phyloP scores from a whole-genome alignment of 1,284 basidiomycete species.

The Ustilago vetiveriae region DNA sequence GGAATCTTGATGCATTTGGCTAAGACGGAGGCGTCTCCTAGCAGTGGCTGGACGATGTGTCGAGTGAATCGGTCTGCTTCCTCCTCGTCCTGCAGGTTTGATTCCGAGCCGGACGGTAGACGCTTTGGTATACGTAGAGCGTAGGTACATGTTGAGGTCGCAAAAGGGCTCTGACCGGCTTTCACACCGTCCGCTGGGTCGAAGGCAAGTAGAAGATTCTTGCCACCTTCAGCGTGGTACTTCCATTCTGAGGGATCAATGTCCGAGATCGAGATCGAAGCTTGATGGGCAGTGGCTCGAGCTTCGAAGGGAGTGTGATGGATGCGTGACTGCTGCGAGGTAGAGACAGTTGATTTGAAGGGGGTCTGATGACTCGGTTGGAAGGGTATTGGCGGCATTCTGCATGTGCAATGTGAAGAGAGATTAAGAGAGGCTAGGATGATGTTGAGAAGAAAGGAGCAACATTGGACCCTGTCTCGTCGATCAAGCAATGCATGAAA shows the following conservation, averaged over 20 bases:
- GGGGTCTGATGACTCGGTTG: slow-evolving; percentile 42
- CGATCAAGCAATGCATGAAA: not conserved
- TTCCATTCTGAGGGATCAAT: slow-evolving; percentile 38
- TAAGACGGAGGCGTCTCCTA: slow-evolving; percentile 15
- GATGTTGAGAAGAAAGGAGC: slow-evolving; percentile 3
- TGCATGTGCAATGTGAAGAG: too few species aligned
- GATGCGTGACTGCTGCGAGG: slow-evolving; percentile 27
- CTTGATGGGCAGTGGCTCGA: not conserved
- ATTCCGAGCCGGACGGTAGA: not conserved
- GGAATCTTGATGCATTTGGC: slow-evolving; percentile 16
- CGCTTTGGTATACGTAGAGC: slow-evolving; percentile 35
- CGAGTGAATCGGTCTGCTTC: slow-evolving; percentile 27
- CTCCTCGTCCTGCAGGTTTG: slow-evolving; percentile 5
- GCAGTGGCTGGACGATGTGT: slow-evolving; percentile 24
- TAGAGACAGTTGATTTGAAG: slow-evolving; percentile 49
- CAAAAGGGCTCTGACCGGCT: slow-evolving; percentile 13
- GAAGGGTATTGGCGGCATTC: slow-evolving; percentile 46
- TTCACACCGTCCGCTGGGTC: not conserved
- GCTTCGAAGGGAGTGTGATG: slow-evolving; percentile 19
- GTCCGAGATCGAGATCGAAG: slow-evolving; percentile 16
- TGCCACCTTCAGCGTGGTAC: slow-evolving; percentile 50
- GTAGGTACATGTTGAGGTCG: slow-evolving; percentile 8
- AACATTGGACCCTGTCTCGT: slow-evolving; percentile 10
- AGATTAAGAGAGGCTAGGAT: too few species aligned
- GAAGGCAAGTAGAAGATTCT: slow-evolving; percentile 46